These are phyloP conservation scores for Colletotrichum gloeosporioides DNA, from an alignment of 2,329 filamentous ascomycete genomes.

Conservation along the genomic window DNA sequence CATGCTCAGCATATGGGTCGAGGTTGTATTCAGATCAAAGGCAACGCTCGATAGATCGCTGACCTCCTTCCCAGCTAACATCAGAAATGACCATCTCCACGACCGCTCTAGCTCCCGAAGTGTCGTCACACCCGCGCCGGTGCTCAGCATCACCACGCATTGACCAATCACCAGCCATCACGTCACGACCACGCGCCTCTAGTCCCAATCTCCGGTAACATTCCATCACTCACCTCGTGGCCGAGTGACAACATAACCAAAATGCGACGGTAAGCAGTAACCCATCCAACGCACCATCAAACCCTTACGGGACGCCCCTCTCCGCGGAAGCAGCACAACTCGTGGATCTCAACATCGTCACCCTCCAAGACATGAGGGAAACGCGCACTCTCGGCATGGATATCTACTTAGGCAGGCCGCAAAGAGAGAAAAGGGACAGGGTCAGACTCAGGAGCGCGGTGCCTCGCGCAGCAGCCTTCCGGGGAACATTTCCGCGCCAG, in stretches of 20 bases:
- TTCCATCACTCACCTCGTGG: not conserved
- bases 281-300: not conserved
- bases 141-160: not conserved
- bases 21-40: not conserved
- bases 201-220: not conserved
- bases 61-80: not conserved
- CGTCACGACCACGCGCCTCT: not conserved
- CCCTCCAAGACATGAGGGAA: not conserved
- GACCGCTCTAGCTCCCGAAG: not conserved
- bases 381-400: too few relatives aligned
- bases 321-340: not conserved
- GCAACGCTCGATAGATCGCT: not conserved
- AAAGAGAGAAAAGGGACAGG: not conserved
- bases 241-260: not conserved
- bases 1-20: not conserved
- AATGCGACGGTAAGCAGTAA: not conserved
- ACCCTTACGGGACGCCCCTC: not conserved
- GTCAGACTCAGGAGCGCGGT: not conserved
- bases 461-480: not conserved
- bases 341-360: not conserved
- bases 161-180: slow-evolving; percentile 8
- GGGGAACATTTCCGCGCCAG: not conserved
- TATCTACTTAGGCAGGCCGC: not conserved
- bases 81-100: not conserved
- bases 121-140: slow-evolving; percentile 8